phyloP scores from a whole-genome alignment of 83 land plant genomes.

The Larix sibirica region DNA sequence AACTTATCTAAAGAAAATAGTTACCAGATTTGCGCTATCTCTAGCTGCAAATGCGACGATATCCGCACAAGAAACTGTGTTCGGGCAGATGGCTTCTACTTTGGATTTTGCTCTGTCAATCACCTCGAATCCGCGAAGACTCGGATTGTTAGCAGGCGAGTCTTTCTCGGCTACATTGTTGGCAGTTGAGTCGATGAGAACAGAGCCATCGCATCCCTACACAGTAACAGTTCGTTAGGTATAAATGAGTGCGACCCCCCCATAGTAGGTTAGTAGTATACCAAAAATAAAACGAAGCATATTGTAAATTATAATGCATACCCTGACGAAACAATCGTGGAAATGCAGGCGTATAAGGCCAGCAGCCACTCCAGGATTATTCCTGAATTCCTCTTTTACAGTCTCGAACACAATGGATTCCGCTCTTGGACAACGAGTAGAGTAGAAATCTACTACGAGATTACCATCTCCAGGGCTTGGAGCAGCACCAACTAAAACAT shows the following conservation, averaged over 20 bases:
- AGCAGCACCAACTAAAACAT: too few relatives aligned
- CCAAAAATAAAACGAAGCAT: too few relatives aligned
- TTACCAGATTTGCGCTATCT: conserved; percentile 52
- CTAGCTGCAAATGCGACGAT: conserved; percentile 67
- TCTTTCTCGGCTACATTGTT: conserved; percentile 57
- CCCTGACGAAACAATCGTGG: conserved; percentile 82
- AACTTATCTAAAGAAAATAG: background rate
- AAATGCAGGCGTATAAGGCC: conserved; percentile 75
- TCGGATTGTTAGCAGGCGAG: conserved; percentile 44
- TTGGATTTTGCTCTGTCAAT: conserved; percentile 57
- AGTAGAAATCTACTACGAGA: too few relatives aligned
- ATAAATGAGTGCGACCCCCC: too few relatives aligned
- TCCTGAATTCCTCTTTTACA: too few relatives aligned
- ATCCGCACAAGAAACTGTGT: conserved; percentile 64
- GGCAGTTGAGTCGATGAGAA: conserved; percentile 42
- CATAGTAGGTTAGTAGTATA: too few relatives aligned
- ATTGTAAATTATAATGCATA: background rate
- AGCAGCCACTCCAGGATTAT: conserved; percentile 36
- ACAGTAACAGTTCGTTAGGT: too few relatives aligned
- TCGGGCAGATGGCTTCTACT: conserved; percentile 50
- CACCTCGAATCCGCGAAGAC: conserved; percentile 48
- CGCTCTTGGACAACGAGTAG: too few relatives aligned
- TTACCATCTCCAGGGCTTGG: too few relatives aligned
- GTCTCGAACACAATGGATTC: too few relatives aligned
- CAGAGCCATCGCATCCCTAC: conserved; percentile 71